Conservation (phyloP, 768 basidiomycete species). For the Scleroderma citrinum region DNA sequence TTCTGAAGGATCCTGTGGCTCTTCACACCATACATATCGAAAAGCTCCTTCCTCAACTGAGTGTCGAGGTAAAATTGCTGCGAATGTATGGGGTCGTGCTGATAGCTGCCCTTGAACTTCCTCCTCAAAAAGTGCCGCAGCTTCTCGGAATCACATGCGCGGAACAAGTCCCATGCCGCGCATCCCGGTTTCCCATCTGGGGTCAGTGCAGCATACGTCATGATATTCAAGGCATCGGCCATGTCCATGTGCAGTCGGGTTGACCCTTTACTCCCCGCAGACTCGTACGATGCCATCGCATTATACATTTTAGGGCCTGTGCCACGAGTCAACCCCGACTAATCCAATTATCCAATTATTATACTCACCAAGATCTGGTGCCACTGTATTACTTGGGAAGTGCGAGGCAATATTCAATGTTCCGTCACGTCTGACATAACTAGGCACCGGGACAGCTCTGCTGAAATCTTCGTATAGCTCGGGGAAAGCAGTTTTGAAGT, state of each 20-base stretch:
- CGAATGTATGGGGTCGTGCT: slow-evolving; percentile 84
- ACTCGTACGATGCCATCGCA: slow-evolving; percentile 68
- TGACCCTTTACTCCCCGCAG: slow-evolving; percentile 68
- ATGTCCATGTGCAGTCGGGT: slow-evolving; percentile 93
- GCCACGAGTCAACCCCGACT: slow-evolving; percentile 10
- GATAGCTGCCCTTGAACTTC: slow-evolving; percentile 49
- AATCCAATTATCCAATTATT: not conserved
- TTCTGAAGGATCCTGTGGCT: slow-evolving; percentile 84
- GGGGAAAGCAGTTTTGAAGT: slow-evolving; percentile 81
- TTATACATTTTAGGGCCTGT: slow-evolving; percentile 93
- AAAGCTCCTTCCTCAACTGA: slow-evolving; percentile 60
- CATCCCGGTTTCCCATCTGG: slow-evolving; percentile 63
- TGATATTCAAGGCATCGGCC: slow-evolving; percentile 89
- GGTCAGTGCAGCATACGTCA: slow-evolving; percentile 61
- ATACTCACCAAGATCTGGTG: slow-evolving; percentile 68
- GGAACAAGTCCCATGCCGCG: slow-evolving; percentile 91
- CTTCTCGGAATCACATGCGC: slow-evolving; percentile 73
- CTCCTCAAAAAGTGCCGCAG: slow-evolving; percentile 69
- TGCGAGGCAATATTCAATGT: slow-evolving; percentile 85
- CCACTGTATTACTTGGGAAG: slow-evolving; percentile 73
- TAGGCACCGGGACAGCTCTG: slow-evolving; percentile 77
- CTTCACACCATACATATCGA: slow-evolving; percentile 59
- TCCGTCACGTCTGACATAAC: slow-evolving; percentile 88
- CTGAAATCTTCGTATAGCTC: slow-evolving; percentile 84
- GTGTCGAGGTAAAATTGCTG: slow-evolving; percentile 84